A percentile compares a stretch with the other conserved stretches of the same genome.
phyloP scores from a whole-genome alignment of 2,329 filamentous ascomycete species.

The Talaromyces atroroseus region DNA sequence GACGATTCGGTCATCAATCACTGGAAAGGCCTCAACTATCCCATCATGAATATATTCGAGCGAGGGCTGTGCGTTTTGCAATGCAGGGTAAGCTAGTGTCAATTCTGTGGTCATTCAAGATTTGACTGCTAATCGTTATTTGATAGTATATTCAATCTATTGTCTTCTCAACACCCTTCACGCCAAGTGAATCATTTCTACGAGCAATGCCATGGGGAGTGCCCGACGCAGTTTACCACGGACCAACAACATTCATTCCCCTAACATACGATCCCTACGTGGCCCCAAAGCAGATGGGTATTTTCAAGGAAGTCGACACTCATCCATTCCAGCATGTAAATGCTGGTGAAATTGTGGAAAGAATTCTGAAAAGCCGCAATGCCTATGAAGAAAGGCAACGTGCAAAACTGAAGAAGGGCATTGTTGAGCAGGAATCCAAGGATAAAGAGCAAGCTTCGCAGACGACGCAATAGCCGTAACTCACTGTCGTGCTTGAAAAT shows the following conservation, averaged over 20 bases:
- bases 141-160: constrained; percentile 78
- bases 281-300: constrained; percentile 72
- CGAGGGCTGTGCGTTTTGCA: constrained; percentile 91
- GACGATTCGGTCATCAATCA: constrained; percentile 92
- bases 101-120: not conserved
- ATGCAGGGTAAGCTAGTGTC: constrained; percentile 62
- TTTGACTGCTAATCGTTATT: not conserved
- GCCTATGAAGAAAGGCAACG: constrained; percentile 89
- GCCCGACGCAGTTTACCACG: constrained; percentile 84
- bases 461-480: not conserved
- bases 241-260: constrained; percentile 86
- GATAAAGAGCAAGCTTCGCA: constrained; percentile 9
- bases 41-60: constrained; percentile 99
- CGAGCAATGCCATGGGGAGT: constrained; percentile 65
- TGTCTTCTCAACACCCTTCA: constrained; percentile 85
- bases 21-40: constrained; percentile 97
- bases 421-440: constrained; percentile 54
- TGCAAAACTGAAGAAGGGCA: constrained; percentile 80
- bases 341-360: constrained; percentile 81
- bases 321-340: constrained; percentile 86
- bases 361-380: constrained; percentile 80
- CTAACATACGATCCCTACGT: constrained; percentile 73
- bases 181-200: constrained; percentile 74
- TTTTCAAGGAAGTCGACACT: constrained; percentile 71
- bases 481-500: not conserved